Evolutionary conservation across 176 grass and related monocot species (phyloP).

Genomic region (Juncus inflexus): DNA sequence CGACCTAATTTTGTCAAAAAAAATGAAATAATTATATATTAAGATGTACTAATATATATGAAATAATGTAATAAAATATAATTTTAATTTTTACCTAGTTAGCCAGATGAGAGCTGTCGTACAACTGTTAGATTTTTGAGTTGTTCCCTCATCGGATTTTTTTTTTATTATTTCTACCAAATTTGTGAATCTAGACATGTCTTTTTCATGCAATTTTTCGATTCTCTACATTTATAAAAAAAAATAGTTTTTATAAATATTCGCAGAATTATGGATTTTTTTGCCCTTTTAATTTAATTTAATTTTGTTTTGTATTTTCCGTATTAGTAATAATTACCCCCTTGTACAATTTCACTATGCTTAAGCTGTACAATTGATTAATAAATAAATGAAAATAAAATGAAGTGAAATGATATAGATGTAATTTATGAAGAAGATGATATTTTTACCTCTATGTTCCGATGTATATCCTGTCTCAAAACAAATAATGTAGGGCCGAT

Average conservation of each 20-base stretch:
- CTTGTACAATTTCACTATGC: too few relatives aligned
- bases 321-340: too few relatives aligned
- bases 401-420: background rate
- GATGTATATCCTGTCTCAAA: constrained; percentile 61
- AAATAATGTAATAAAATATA: background rate
- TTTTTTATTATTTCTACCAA: constrained; percentile 52
- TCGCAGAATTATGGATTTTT: too few relatives aligned
- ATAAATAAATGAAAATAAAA: background rate
- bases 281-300: too few relatives aligned
- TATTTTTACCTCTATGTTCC: constrained; percentile 73
- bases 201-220: constrained; percentile 39
- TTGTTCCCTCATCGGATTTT: constrained; percentile 46
- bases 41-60: background rate
- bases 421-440: constrained; percentile 2
- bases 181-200: constrained; percentile 43
- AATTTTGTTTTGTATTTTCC: too few relatives aligned
- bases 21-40: background rate
- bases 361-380: background rate
- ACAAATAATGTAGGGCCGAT: constrained; percentile 78
- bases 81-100: constrained; percentile 37
- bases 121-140: constrained; percentile 62
- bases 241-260: background rate
- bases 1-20: constrained; percentile 39
- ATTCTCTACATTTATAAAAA: constrained; percentile 51
- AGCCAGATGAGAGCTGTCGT: constrained; percentile 76